phyloP scores from a whole-genome alignment of 805 yeast genomes.

The Saccharomyces kudriavzevii region DNA sequence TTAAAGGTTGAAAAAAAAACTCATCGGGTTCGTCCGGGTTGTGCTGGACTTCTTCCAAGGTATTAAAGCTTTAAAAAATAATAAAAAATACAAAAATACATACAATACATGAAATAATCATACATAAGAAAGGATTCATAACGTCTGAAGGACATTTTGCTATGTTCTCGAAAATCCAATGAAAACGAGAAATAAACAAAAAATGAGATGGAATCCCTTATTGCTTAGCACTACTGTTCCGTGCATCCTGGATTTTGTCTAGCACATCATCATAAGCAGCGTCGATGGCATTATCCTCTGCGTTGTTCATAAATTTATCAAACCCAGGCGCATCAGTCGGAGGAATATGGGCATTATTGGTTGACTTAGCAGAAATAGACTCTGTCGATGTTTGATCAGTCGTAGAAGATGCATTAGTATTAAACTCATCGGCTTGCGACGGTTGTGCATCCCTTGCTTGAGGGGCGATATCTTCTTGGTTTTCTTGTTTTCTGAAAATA shows the following conservation, averaged over 20 bases:
- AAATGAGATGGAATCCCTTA: background rate
- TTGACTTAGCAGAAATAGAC: background rate
- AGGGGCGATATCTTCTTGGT: background rate
- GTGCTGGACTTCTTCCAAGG: background rate
- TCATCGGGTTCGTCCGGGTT: background rate
- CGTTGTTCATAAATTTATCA: conserved; percentile 6
- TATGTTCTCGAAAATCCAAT: background rate
- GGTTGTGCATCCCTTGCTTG: background rate
- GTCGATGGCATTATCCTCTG: conserved; percentile 27
- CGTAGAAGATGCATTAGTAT: background rate
- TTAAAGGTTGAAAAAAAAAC: background rate
- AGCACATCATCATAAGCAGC: conserved; percentile 36
- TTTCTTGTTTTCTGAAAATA: conserved; percentile 25
- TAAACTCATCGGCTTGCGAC: background rate
- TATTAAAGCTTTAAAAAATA: background rate
- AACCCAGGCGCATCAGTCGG: conserved; percentile 1
- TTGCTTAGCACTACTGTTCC: conserved; percentile 10
- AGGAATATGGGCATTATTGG: conserved; percentile 1
- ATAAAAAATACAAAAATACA: background rate
- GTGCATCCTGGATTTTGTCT: conserved; percentile 32
- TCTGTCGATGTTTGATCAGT: background rate
- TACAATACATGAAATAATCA: background rate
- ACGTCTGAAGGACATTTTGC: background rate
- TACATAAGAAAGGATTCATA: background rate
- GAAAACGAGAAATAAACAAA: background rate